A percentile compares a stretch with the other conserved stretches of the same genome.
Evolutionary conservation across 345 rosid genomes (phyloP).

Genomic region (Citrus cavaleriei): DNA sequence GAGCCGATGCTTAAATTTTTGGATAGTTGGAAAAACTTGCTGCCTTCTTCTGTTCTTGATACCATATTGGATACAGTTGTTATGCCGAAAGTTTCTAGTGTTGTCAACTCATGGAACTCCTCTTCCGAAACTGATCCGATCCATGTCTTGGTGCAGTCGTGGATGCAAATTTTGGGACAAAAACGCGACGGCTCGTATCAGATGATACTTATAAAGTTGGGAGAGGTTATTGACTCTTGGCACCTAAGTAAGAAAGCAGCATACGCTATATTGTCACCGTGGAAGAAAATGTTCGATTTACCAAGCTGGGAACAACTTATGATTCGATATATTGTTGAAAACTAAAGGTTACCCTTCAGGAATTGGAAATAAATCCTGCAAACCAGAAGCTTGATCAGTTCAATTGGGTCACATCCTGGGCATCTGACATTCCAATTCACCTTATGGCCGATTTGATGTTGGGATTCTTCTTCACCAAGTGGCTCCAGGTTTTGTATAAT

Average conservation of each 20-base stretch:
- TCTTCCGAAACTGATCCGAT: conserved; percentile 74
- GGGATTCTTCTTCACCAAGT: conserved; percentile 72
- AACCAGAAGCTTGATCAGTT: conserved; percentile 68
- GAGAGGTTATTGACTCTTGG: conserved; percentile 81
- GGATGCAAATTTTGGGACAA: conserved; percentile 75
- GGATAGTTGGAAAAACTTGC: conserved; percentile 73
- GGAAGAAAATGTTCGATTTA: conserved; percentile 85
- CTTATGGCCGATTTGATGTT: conserved; percentile 88
- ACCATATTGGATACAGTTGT: conserved; percentile 62
- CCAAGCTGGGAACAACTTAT: conserved; percentile 82
- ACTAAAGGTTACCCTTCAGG: conserved; percentile 44
- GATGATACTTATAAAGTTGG: conserved; percentile 70
- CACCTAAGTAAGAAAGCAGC: conserved; percentile 79
- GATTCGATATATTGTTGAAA: conserved; percentile 50
- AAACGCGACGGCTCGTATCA: conserved; percentile 38
- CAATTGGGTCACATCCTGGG: conserved; percentile 79
- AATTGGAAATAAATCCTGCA: conserved; percentile 74
- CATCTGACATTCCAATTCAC: conserved; percentile 71
- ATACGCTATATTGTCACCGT: conserved; percentile 69
- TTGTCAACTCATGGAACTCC: conserved; percentile 90
- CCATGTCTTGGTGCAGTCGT: conserved; percentile 90
- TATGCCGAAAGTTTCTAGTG: conserved; percentile 70
- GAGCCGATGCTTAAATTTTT: conserved; percentile 91
- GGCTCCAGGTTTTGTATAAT: conserved; percentile 77
- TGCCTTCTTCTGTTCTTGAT: conserved; percentile 64